phyloP scores from a whole-genome alignment of 2,329 filamentous ascomycete genomes.

The Aspergillus fumigatus region DNA sequence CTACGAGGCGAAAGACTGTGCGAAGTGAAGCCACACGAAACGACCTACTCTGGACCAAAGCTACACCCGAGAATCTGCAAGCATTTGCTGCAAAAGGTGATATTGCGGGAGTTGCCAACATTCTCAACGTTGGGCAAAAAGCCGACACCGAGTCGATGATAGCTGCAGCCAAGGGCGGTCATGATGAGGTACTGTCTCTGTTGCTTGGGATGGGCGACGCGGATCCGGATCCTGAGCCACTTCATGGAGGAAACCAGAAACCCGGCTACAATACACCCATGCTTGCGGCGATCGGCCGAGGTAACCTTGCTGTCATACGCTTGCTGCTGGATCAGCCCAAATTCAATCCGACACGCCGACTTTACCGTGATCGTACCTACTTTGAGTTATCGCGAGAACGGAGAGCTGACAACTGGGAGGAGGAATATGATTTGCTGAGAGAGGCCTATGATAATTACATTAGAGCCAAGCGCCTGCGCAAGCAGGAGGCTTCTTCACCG shows the following conservation, averaged over 20 bases:
- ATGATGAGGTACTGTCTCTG: conserved; percentile 80
- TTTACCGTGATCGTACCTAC: conserved; percentile 74
- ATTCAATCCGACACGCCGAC: conserved; percentile 75
- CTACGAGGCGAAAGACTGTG: conserved; percentile 41
- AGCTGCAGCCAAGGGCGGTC: conserved; percentile 85
- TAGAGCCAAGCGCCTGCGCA: conserved; percentile 29
- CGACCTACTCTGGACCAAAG: conserved; percentile 47
- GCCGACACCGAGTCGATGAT: conserved; percentile 83
- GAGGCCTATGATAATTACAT: conserved; percentile 47
- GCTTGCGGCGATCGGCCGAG: conserved; percentile 85
- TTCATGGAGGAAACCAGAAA: conserved; percentile 49
- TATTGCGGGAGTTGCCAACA: conserved; percentile 45
- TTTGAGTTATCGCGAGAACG: conserved; percentile 80
- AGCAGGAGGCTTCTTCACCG: conserved; percentile 33
- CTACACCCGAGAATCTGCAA: conserved; percentile 47
- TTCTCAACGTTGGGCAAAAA: conserved; percentile 48
- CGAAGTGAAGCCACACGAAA: conserved; percentile 48
- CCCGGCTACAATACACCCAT: conserved; percentile 84
- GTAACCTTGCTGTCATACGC: conserved; percentile 77
- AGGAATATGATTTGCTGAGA: conserved; percentile 78
- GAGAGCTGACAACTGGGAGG: conserved; percentile 82
- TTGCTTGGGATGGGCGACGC: conserved; percentile 64
- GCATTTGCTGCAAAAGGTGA: conserved; percentile 49
- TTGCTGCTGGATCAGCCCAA: conserved; percentile 69
- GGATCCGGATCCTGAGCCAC: conserved; percentile 64